A percentile compares a stretch with the other conserved stretches of the same genome.
Conservation (phyloP, 73 alveolate species). For the Paramecium pentaurelia region DNA sequence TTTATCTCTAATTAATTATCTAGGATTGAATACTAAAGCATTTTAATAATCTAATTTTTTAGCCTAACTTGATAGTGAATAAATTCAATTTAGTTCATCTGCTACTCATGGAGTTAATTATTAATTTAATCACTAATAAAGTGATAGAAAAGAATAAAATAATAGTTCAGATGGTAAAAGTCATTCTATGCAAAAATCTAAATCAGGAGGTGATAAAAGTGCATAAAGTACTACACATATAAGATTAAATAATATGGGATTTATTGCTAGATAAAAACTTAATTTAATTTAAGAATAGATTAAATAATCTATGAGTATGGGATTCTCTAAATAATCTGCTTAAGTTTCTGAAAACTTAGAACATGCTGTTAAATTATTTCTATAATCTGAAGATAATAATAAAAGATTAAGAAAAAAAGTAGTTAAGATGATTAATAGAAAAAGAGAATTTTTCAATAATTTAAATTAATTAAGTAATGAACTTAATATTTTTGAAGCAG, state of each 20-base stretch:
- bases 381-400: background rate
- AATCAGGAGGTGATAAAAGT: background rate
- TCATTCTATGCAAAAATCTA: background rate
- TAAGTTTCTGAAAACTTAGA: background rate
- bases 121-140: background rate
- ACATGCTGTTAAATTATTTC: slow-evolving; percentile 5
- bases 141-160: background rate
- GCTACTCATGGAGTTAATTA: background rate
- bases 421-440: background rate
- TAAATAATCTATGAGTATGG: background rate
- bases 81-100: background rate
- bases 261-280: background rate
- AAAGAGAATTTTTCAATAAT: background rate
- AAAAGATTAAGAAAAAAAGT: background rate
- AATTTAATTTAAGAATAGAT: background rate
- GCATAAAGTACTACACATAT: background rate
- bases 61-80: background rate
- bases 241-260: background rate
- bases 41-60: slow-evolving; percentile 6
- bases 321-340: background rate
- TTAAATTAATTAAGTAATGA: background rate
- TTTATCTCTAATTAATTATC: background rate
- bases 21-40: background rate
- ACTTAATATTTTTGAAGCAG: background rate
- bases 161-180: background rate